Conservation (phyloP, 805 yeast genomes). For the Nakazawaea ishiwadae region DNA sequence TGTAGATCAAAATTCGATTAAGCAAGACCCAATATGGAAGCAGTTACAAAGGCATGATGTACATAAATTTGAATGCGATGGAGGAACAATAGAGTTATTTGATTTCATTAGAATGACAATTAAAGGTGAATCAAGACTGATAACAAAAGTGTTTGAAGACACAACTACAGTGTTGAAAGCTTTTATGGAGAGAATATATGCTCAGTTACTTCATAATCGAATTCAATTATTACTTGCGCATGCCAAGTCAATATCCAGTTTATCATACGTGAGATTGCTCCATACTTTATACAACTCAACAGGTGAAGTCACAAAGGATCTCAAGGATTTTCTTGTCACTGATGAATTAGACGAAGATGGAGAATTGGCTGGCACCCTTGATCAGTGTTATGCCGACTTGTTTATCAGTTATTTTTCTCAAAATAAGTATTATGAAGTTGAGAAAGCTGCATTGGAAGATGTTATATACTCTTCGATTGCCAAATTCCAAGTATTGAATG, state of each 20-base stretch:
- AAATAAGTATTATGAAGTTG: slow-evolving; percentile 63
- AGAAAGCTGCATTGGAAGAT: slow-evolving; percentile 62
- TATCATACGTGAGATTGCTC: slow-evolving; percentile 73
- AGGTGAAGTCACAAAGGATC: slow-evolving; percentile 55
- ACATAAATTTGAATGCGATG: slow-evolving; percentile 44
- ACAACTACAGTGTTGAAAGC: slow-evolving; percentile 62
- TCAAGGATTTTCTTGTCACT: slow-evolving; percentile 53
- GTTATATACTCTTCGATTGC: slow-evolving; percentile 40
- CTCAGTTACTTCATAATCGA: slow-evolving; percentile 59
- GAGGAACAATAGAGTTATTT: slow-evolving; percentile 45
- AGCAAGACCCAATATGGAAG: slow-evolving; percentile 53
- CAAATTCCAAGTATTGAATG: slow-evolving; percentile 36
- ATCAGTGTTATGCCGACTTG: slow-evolving; percentile 67
- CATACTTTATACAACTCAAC: slow-evolving; percentile 60
- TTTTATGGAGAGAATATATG: slow-evolving; percentile 72
- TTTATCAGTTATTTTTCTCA: slow-evolving; percentile 68
- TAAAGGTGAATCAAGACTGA: slow-evolving; percentile 67
- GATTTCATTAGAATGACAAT: slow-evolving; percentile 56
- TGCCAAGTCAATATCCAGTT: slow-evolving; percentile 56
- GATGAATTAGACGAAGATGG: slow-evolving; percentile 43
- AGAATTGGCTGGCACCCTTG: slow-evolving; percentile 45
- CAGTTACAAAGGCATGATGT: slow-evolving; percentile 55
- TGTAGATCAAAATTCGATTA: slow-evolving; percentile 25
- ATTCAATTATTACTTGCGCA: slow-evolving; percentile 54
- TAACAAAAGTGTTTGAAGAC: slow-evolving; percentile 67